These are phyloP conservation scores for Boehmeria nivea DNA, from an alignment of 306 rosid species.

Conservation along the genomic window DNA sequence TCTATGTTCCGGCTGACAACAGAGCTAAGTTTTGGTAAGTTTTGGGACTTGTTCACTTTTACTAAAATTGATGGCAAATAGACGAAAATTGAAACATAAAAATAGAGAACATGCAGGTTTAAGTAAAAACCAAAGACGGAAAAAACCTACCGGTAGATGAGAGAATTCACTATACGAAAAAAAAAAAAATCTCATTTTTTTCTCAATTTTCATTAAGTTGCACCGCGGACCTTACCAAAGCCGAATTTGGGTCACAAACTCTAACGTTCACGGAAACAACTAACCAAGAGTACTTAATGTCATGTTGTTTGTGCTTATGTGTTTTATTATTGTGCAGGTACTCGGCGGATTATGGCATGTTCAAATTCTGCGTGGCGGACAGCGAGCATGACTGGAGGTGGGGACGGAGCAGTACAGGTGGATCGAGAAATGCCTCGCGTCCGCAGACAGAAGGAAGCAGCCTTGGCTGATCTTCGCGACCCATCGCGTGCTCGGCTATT, in stretches of 20 bases:
- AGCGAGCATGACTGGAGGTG: conserved; percentile 89
- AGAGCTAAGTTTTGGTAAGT: conserved; percentile 76
- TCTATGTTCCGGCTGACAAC: conserved; percentile 84
- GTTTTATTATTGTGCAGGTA: conserved; percentile 60
- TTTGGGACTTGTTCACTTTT: not conserved
- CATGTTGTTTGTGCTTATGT: not conserved
- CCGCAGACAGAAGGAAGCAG: conserved; percentile 80
- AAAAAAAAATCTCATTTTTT: too few relatives aligned
- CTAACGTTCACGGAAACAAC: too few relatives aligned
- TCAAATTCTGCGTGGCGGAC: conserved; percentile 81
- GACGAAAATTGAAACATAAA: too few relatives aligned
- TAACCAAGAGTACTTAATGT: too few relatives aligned
- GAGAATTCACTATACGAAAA: too few relatives aligned
- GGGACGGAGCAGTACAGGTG: conserved; percentile 76
- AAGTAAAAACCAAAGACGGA: too few relatives aligned
- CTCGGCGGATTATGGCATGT: conserved; percentile 82
- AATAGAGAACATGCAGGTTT: too few relatives aligned
- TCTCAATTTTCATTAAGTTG: too few relatives aligned
- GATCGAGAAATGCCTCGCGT: conserved; percentile 74
- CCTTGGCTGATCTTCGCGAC: conserved; percentile 93
- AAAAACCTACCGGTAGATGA: too few relatives aligned
- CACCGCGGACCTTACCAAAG: too few relatives aligned
- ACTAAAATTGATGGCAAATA: not conserved
- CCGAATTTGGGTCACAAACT: too few relatives aligned
- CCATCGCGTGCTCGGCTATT: conserved; percentile 85